Evolutionary conservation across 2,329 filamentous ascomycete species (phyloP).

Genomic region (Neopestalotiopsis sp.): DNA sequence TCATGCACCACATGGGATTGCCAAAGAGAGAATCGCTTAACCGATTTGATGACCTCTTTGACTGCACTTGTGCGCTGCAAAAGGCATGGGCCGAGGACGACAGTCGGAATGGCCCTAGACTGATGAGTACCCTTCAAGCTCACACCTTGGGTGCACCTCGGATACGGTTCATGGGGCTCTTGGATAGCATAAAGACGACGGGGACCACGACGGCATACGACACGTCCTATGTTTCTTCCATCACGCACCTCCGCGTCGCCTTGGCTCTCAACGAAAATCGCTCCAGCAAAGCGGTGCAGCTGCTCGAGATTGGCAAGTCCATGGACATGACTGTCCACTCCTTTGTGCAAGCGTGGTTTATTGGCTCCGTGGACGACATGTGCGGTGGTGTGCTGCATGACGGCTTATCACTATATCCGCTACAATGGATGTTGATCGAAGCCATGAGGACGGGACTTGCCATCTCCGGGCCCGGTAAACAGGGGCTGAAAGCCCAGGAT

Average conservation of each 20-base stretch:
- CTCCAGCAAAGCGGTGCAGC: slow-evolving; percentile 31
- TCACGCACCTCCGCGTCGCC: slow-evolving; percentile 42
- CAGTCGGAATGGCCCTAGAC: slow-evolving; percentile 18
- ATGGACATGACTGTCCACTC: slow-evolving; percentile 28
- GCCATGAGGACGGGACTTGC: slow-evolving; percentile 35
- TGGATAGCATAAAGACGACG: slow-evolving; percentile 40
- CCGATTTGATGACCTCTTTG: slow-evolving; percentile 23
- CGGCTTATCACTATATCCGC: slow-evolving; percentile 44
- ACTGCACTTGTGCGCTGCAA: slow-evolving; percentile 22
- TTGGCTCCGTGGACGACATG: slow-evolving; percentile 42
- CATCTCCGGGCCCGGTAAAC: slow-evolving; percentile 25
- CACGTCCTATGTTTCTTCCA: slow-evolving; percentile 33
- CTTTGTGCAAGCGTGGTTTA: slow-evolving; percentile 45
- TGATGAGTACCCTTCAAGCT: slow-evolving; percentile 15
- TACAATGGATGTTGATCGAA: slow-evolving; percentile 48
- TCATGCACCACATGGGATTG: slow-evolving; percentile 40
- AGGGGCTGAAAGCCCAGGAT: slow-evolving; percentile 22
- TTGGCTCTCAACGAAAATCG: slow-evolving; percentile 44
- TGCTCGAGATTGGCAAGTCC: slow-evolving; percentile 19
- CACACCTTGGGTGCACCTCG: slow-evolving; percentile 31
- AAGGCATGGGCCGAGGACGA: slow-evolving; percentile 19
- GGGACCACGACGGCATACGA: slow-evolving; percentile 31
- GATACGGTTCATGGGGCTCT: slow-evolving; percentile 42
- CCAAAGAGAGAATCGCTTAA: slow-evolving; percentile 22
- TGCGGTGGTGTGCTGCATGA: slow-evolving; percentile 40